phyloP scores from a whole-genome alignment of 371 early-diverging fungal genomes.

The Circinella umbellata region DNA sequence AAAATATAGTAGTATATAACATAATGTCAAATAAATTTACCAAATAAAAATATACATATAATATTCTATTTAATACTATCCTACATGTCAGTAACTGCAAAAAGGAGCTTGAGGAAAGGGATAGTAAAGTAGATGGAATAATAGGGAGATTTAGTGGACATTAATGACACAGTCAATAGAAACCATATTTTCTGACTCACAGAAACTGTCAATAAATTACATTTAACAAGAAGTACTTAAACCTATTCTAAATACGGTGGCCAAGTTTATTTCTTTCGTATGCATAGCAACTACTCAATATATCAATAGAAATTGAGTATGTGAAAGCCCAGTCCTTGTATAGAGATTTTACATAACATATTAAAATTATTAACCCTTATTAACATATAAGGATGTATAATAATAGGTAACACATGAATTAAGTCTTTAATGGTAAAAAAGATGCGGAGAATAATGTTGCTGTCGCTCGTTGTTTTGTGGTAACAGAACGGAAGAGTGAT shows the following conservation, averaged over 20 bases:
- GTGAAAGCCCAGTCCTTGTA: neutral
- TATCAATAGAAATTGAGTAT: neutral
- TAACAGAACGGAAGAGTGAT: neutral
- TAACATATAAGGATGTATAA: too few relatives aligned
- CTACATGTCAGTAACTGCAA: neutral
- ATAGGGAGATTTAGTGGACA: neutral
- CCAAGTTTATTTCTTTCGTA: constrained; percentile 10
- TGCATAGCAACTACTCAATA: constrained; percentile 3
- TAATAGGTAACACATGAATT: neutral
- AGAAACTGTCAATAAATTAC: constrained; percentile 3
- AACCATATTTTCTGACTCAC: neutral
- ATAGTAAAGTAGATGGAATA: neutral
- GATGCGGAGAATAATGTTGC: constrained; percentile 4
- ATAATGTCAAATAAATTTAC: too few relatives aligned
- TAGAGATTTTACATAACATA: neutral
- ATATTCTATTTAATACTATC: too few relatives aligned
- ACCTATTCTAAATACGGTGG: neutral
- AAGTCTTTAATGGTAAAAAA: constrained; percentile 1
- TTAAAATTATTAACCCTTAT: neutral
- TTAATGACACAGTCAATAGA: constrained; percentile 12
- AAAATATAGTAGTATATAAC: too few relatives aligned
- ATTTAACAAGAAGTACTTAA: constrained; percentile 1
- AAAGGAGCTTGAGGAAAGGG: constrained; percentile 4
- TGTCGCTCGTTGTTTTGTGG: neutral
- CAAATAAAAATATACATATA: too few relatives aligned